phyloP scores from a whole-genome alignment of 2,329 filamentous ascomycete genomes.

The Ophiostoma angusticollis region DNA sequence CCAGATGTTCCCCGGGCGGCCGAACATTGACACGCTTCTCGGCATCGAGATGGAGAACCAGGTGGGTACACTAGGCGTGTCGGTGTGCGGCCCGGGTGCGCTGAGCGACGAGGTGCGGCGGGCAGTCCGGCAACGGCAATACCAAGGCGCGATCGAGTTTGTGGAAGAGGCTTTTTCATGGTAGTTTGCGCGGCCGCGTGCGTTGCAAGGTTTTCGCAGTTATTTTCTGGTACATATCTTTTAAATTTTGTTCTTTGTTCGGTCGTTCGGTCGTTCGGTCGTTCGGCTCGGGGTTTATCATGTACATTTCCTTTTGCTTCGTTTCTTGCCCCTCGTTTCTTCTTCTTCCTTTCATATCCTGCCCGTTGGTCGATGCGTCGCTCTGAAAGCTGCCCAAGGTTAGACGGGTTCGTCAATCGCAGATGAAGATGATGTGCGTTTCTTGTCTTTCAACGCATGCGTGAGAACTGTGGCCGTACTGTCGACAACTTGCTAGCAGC shows the following conservation, averaged over 20 bases:
- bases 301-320: not conserved
- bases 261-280: too few relatives aligned
- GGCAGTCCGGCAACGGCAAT: slow-evolving; percentile 52
- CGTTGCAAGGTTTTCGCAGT: not conserved
- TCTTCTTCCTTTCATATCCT: not conserved
- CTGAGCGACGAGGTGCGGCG: slow-evolving; percentile 63
- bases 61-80: slow-evolving; percentile 60
- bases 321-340: not conserved
- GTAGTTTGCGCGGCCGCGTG: slow-evolving; percentile 21
- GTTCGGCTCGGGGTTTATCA: too few relatives aligned
- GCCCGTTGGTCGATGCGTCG: not conserved
- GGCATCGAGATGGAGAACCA: slow-evolving; percentile 63
- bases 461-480: too few relatives aligned
- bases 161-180: slow-evolving; percentile 64
- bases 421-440: too few relatives aligned
- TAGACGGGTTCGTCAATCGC: too few relatives aligned
- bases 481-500: too few relatives aligned
- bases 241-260: not conserved
- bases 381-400: too few relatives aligned
- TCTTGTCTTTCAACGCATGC: too few relatives aligned
- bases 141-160: slow-evolving; percentile 58
- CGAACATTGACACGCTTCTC: slow-evolving; percentile 60
- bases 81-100: slow-evolving; percentile 61
- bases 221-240: not conserved
- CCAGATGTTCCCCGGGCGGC: slow-evolving; percentile 72